Evolutionary conservation across 2,329 filamentous ascomycete species (phyloP), one percentile per base, ranked within the genome.

Genomic region (Ilyonectria mors-panacis): DNA sequence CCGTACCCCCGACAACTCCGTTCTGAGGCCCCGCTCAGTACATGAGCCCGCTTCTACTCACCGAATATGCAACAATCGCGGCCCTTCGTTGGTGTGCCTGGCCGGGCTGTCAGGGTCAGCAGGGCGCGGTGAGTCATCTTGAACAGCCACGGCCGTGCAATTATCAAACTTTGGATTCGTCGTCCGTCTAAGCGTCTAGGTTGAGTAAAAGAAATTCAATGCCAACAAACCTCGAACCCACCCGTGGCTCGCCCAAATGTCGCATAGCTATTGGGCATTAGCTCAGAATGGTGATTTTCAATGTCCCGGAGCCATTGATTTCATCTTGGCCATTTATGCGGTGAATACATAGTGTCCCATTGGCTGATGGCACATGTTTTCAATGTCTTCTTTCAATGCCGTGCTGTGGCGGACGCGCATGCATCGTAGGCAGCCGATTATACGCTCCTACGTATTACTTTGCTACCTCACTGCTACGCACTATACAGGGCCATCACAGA

Each of bases 111-210:
- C 50, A 37, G 39, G 33, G 51, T 44, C 56, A 65, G 57, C 63
- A 60, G 57, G 63, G 63, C 39, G 50, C 17, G 21, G 51, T 66
- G 63, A 66, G 51, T 66, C 58, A 66, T 35, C 26, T 33, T 51
- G 37, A 39, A 30, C 37, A 37, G 44, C 39, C 39, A 39, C 35
- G 30, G 58, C 63, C 58, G 58, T 61, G 58, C 19, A 12, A 17
- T 48, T 61, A 61, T 61, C 48, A 59, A 33, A 21, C 47, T 28
- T n/a, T 26, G 17, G 39, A 47, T 9, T 12, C 30, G 12, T 33
- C 30, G 8, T 33, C 30, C 30, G 39, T 42, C 39, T n/a, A n/a
- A 42, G 39, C 39, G 39, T n/a, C 39, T 17, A 42, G n/a, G 15
- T 42, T 42, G 39, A 42, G 39, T 42, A 42, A 42, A 42, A n/a